A percentile compares a stretch with the other conserved stretches of the same genome.
phyloP scores from a whole-genome alignment of 371 early-diverging fungal genomes.

The Mortierella polycephala region DNA sequence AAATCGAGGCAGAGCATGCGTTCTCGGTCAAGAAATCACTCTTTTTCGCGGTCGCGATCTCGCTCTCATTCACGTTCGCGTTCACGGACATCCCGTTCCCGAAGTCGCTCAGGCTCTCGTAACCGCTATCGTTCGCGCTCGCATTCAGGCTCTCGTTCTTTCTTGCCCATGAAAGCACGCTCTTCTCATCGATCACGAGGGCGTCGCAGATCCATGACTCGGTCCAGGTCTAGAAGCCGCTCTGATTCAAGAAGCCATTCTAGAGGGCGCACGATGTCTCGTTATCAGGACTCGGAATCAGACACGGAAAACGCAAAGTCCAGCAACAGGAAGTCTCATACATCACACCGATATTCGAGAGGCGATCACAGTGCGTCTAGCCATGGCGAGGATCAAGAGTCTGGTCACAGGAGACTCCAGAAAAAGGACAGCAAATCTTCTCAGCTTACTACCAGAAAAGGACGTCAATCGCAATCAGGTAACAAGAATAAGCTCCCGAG shows the following conservation, averaged over 20 bases:
- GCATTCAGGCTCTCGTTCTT: conserved; percentile 24
- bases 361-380: conserved; percentile 28
- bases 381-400: conserved; percentile 35
- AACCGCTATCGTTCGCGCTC: conserved; percentile 30
- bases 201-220: conserved; percentile 16
- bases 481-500: conserved; percentile 51
- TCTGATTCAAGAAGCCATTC: conserved; percentile 21
- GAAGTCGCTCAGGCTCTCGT: conserved; percentile 54
- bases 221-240: conserved; percentile 19
- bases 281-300: conserved; percentile 31
- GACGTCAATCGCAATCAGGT: not conserved
- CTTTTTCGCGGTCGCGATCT: conserved; percentile 39
- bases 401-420: conserved; percentile 13
- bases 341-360: conserved; percentile 14
- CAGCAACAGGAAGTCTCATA: conserved; percentile 6
- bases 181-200: conserved; percentile 13
- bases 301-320: conserved; percentile 24
- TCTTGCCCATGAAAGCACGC: conserved; percentile 13
- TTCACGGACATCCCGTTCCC: conserved; percentile 44
- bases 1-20: conserved; percentile 21
- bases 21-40: conserved; percentile 18
- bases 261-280: conserved; percentile 13
- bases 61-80: conserved; percentile 57
- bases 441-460: conserved; percentile 12
- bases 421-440: conserved; percentile 13